These are phyloP conservation scores for Cercophora scortea DNA, from an alignment of 495 filamentous ascomycete genomes.

Conservation along the genomic window DNA sequence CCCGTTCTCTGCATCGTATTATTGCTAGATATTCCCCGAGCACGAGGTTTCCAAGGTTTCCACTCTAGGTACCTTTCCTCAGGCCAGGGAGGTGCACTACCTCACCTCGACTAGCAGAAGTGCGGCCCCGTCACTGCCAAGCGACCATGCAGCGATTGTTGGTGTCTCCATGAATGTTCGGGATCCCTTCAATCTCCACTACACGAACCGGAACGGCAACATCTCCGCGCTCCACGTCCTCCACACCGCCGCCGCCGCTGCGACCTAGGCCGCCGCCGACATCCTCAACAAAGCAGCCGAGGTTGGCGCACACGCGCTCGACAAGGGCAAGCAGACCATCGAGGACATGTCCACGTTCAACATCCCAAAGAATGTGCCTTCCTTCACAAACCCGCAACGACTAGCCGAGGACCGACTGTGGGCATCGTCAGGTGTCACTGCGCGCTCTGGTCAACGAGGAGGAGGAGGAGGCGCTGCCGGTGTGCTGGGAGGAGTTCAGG, in stretches of 20 bases:
- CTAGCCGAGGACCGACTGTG: slow-evolving; percentile 61
- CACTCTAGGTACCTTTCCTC: neutral
- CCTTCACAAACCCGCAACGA: slow-evolving; percentile 61
- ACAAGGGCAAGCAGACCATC: slow-evolving; percentile 16
- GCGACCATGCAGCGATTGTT: neutral
- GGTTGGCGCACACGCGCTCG: slow-evolving; percentile 31
- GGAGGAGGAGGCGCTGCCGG: slow-evolving; percentile 21
- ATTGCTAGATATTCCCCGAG: no score
- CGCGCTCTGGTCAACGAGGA: slow-evolving; percentile 7
- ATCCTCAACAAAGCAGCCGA: slow-evolving; percentile 35
- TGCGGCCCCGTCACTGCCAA: neutral
- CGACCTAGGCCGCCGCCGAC: slow-evolving; percentile 28
- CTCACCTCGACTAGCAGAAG: no score
- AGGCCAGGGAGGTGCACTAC: no score
- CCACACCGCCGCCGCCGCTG: slow-evolving; percentile 21
- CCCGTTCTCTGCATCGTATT: no score
- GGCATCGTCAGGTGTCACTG: slow-evolving; percentile 34
- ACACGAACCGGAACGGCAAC: slow-evolving; percentile 6
- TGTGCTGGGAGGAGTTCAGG: slow-evolving; percentile 39
- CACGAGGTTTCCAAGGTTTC: no score
- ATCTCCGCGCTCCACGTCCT: slow-evolving; percentile 39
- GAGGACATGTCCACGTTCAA: slow-evolving; percentile 56
- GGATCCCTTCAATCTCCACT: slow-evolving; percentile 44
- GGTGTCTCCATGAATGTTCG: slow-evolving; percentile 39
- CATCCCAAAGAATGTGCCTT: slow-evolving; percentile 60